Evolutionary conservation across 192 early-diverging fungal species (phyloP), one percentile per base, ranked within the genome.

Genomic region (Backusella macrospora): DNA sequence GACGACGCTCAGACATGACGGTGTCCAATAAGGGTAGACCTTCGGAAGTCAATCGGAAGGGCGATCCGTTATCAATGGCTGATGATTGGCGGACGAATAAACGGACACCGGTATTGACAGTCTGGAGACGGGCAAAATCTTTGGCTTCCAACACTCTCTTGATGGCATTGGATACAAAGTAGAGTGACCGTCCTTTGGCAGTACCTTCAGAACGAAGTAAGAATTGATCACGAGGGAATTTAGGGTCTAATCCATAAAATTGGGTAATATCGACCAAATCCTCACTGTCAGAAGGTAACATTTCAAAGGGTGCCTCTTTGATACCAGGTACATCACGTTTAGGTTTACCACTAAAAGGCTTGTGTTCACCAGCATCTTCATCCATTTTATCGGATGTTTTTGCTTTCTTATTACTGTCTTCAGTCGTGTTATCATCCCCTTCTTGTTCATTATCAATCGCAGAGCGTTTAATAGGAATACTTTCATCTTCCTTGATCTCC

Each of bases 91-190:
- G 90, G 44, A 90, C 88, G 78, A 99, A 98, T 15, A 92, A 83
- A 55, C 88, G 86, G 67, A 99, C 93, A 34, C 98, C 98, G 0
- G 96, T 95, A 82, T 99, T 98, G 49, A 99, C 96, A 5, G 94
- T 84, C 47, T 90, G 89, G 62, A 95, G 80, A 38, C 89, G 87
- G 10, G 81, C 75, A 39, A 85, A 81, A 68, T 93, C 90, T 0
- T 78, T 52, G 6, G 91, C 86, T 45, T 79, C 66, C 75, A 98
- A 78, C 29, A 98, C 78, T 29, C 73, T 72, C 75, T 94, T 93
- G 71, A 98, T 92, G 15, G 92, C 79, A n/a, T 87, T 80, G 2
- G 92, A 92, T 9, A 97, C 94, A 73, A 96, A 86, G 82, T 99
- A 98, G 6, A 99, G 80, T 8, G 88, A 91, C 39, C 88, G 90